Base-by-base conservation (phyloP, 2,329 filamentous ascomycete species). In the Gyromitra esculenta region DNA sequence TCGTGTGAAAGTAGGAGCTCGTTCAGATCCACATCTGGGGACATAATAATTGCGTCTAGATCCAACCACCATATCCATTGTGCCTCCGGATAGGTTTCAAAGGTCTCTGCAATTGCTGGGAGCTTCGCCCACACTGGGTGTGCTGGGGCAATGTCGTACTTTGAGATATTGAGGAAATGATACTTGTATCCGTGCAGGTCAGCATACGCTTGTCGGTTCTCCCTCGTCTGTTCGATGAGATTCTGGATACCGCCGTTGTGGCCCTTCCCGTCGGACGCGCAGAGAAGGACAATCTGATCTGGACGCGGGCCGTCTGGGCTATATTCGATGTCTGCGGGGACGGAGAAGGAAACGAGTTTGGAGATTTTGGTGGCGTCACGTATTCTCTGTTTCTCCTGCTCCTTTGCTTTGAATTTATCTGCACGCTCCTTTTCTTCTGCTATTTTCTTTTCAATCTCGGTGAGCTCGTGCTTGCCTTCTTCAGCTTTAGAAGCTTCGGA, bases 31-130 rank as follows among this genome's bases (percentile, higher is more conserved):
- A 82, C 80, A 21, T 80, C 76, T 39, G 83, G 83, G 6, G 80
- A 82, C 84, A 84, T 85, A 57, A 85, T 79, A 73, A 85, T 82
- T 31, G 84, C 83, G 79, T 85, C 83, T 43, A 83, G 81, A 78
- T 85, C 83, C 67, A 84, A 81, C 75, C 84, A 83, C 82, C 83
- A 84, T 54, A 85, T 78, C 84, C 84, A 85, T 76, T 85, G 82
- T 57, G 82, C 82, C 18, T 81, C 80, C 1, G 84, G 83, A 77
- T 82, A 80, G 8, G 82, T 82, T 66, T 82, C 81, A 78, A 84
- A 84, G 5, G 83, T 82, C 75, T 85, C 83, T 52, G 83, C 80
- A 21, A 85, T 82, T 41, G 83, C 82, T 54, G 83, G 83, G 41
- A 85, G 83, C 76, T 85, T 84, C 69, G 81, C 82, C 83, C 83